phyloP scores from a whole-genome alignment of 805 yeast species.

The Candida coquimbonensis region DNA sequence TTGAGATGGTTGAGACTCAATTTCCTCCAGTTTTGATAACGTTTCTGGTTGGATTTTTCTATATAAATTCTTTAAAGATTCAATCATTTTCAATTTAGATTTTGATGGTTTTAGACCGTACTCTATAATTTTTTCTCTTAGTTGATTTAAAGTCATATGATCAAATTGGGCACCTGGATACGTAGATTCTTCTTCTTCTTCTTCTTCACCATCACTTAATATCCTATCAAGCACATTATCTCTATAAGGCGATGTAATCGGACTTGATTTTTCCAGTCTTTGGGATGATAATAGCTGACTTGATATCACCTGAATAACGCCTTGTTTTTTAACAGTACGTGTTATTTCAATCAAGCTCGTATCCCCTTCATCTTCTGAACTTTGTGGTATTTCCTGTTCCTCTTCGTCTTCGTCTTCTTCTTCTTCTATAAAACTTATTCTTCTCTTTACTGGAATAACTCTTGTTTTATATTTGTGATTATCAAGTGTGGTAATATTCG shows the following conservation, averaged over 20 bases:
- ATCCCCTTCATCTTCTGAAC: slow-evolving; percentile 20
- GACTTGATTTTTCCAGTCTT: slow-evolving; percentile 6
- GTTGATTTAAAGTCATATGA: slow-evolving; percentile 14
- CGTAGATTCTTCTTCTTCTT: slow-evolving; percentile 1
- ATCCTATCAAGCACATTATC: background rate
- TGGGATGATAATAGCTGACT: slow-evolving; percentile 6
- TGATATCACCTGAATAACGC: slow-evolving; percentile 20
- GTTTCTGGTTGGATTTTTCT: slow-evolving; percentile 14
- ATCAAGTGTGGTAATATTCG: background rate
- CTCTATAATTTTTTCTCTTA: slow-evolving; percentile 16
- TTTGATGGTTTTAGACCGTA: slow-evolving; percentile 22
- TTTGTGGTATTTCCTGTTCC: slow-evolving; percentile 12
- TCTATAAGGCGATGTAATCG: slow-evolving; percentile 1
- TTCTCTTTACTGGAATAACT: slow-evolving; percentile 14
- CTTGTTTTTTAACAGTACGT: slow-evolving; percentile 15
- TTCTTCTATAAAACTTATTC: slow-evolving; percentile 1
- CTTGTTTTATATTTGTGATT: background rate
- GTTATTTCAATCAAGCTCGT: slow-evolving; percentile 23
- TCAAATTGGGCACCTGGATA: slow-evolving; percentile 8
- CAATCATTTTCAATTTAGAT: slow-evolving; percentile 14
- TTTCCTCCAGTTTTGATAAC: slow-evolving; percentile 11
- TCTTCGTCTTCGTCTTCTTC: background rate
- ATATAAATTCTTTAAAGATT: slow-evolving; percentile 12
- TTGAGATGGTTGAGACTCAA: slow-evolving; percentile 6
- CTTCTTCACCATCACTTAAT: slow-evolving; percentile 7